Evolutionary conservation across 2,329 filamentous ascomycete genomes (phyloP).

Genomic region (Colletotrichum liriopes): DNA sequence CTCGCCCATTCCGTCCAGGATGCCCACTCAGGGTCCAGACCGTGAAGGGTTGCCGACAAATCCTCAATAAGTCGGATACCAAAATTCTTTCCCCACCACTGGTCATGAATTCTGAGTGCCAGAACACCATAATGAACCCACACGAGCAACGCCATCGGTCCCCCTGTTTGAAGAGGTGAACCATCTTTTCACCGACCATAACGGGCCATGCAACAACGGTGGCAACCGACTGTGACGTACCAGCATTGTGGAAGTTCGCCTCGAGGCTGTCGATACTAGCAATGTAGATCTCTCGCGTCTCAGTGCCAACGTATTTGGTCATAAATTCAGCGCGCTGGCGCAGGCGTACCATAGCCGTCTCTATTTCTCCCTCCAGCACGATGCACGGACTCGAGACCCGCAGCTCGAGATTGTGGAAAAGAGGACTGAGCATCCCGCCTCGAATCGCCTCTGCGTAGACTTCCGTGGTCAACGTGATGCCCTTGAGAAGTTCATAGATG

Average conservation of each 20-base stretch:
- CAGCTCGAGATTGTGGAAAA: no score
- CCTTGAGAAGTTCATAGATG: no score
- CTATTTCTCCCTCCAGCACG: background rate
- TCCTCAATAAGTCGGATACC: background rate
- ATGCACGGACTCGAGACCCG: background rate
- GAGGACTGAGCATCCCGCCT: no score
- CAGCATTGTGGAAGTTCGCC: no score
- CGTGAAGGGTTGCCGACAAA: background rate
- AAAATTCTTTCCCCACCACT: constrained; percentile 3
- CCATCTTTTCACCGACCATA: background rate
- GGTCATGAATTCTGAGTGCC: background rate
- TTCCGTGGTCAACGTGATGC: no score
- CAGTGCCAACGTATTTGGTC: constrained; percentile 1
- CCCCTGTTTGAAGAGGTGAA: background rate
- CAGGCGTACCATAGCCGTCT: background rate
- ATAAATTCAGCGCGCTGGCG: background rate
- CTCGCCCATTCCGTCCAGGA: constrained; percentile 3
- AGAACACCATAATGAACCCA: constrained; percentile 9
- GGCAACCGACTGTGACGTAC: no score
- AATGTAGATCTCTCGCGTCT: background rate
- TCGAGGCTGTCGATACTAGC: no score
- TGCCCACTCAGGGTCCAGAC: background rate
- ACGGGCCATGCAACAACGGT: background rate
- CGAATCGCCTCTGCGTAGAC: no score
- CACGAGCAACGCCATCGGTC: background rate